These are phyloP conservation scores for Astraeus odoratus DNA, from an alignment of 768 basidiomycete species.

Conservation along the genomic window DNA sequence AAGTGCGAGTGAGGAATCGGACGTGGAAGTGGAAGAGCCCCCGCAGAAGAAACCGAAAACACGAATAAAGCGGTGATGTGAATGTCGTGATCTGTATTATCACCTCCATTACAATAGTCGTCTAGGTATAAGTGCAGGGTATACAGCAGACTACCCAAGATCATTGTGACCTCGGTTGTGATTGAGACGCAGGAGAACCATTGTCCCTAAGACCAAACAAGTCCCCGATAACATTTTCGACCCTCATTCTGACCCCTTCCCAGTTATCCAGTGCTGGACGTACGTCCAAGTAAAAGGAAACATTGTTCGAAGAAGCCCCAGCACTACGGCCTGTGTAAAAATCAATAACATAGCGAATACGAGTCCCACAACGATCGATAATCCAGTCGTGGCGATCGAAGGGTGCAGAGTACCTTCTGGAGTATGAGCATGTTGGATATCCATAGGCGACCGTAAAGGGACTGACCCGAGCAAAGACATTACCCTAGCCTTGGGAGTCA, in stretches of 20 bases:
- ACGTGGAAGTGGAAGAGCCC: constrained; percentile 40
- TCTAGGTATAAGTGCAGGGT: too few relatives aligned
- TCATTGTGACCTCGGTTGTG: not conserved
- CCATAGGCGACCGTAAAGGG: not conserved
- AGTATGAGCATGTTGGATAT: not conserved
- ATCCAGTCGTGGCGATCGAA: constrained; percentile 98
- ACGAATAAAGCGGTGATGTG: constrained; percentile 38
- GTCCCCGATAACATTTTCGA: constrained; percentile 46
- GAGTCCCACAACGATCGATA: constrained; percentile 86
- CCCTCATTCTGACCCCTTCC: constrained; percentile 87
- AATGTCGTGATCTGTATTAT: constrained; percentile 10
- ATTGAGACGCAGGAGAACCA: constrained; percentile 13
- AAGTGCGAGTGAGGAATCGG: constrained; percentile 33
- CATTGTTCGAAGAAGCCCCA: constrained; percentile 38
- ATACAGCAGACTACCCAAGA: constrained; percentile 6
- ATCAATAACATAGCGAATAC: constrained; percentile 92
- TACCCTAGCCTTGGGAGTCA: constrained; percentile 73
- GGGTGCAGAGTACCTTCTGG: constrained; percentile 76
- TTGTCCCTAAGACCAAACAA: constrained; percentile 23
- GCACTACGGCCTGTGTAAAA: constrained; percentile 82
- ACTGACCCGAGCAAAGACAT: constrained; percentile 83
- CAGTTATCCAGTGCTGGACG: constrained; percentile 91
- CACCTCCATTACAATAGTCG: constrained; percentile 4
- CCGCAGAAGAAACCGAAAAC: constrained; percentile 52
- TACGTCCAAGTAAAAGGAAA: constrained; percentile 91